Evolutionary conservation across 805 yeast species (phyloP), one percentile per base, ranked within the genome.

Genomic region (Lipomyces kockii): DNA sequence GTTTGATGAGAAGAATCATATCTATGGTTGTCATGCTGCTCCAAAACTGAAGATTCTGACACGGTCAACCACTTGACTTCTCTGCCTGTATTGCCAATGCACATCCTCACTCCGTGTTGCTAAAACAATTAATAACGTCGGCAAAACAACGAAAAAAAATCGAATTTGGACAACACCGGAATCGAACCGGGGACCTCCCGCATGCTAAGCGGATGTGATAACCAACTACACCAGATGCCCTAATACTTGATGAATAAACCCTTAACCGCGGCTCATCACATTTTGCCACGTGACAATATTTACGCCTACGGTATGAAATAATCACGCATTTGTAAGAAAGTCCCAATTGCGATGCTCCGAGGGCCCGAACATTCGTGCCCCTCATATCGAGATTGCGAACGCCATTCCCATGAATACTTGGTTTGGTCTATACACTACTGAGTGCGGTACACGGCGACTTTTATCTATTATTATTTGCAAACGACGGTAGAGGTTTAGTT

Each of bases 171-270:
- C 73, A 68, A 71, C 73, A 61, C 73, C 73, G 73, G 73, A 70
- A 64, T 71, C 69, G 73, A 70, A 70, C 73, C 73, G 71, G 73
- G 73, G 73, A 70, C 73, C 73, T 63, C 73, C 72, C 72, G 73
- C 72, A 70, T 67, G 71, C 73, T 70, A 70, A 70, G 73, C 73
- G 73, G 73, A 70, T 64, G 73, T 70, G 73, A 70, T 71, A 71
- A 71, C 73, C 73, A 71, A 71, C 73, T 71, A 70, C 73, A 70
- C 73, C 73, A 71, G 71, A 71, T 68, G 73, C 73, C 73, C 73
- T 63, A 17, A 20, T 27, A 8, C 32, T 52, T 9, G 11, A 17
- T 9, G 7, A 11, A 12, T 2, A 52, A 52, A 25, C n/a, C 56
- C 11, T 29, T 6, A 29, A 12, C 8, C 25, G 3, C 2, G 27